A percentile compares a stretch with the other conserved stretches of the same genome.
phyloP scores from a whole-genome alignment of 2,329 filamentous ascomycete species.

The Botrytis porri region DNA sequence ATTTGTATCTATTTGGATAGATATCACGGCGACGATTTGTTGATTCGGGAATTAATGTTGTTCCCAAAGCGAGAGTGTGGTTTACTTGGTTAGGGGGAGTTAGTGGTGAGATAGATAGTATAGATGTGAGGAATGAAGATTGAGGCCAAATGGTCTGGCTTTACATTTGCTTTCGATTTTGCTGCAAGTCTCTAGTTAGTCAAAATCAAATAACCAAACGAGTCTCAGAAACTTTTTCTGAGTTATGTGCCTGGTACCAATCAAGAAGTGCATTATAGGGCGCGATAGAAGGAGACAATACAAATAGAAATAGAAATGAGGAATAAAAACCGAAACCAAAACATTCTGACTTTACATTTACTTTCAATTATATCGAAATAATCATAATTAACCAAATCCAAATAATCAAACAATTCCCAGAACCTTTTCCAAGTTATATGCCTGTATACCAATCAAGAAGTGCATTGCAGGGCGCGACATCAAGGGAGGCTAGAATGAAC shows the following conservation, averaged over 20 bases:
- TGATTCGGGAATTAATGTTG: conserved; percentile 23
- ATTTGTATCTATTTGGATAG: conserved; percentile 46
- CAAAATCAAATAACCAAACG: background rate
- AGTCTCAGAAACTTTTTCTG: background rate
- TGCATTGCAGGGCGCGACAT: background rate
- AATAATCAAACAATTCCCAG: background rate
- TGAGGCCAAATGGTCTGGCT: background rate
- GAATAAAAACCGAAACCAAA: too few species aligned
- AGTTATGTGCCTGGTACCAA: background rate
- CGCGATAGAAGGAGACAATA: too few species aligned
- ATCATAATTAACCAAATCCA: background rate
- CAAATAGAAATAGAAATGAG: too few species aligned
- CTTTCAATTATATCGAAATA: too few species aligned
- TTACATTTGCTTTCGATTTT: background rate
- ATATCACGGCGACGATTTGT: conserved; percentile 29
- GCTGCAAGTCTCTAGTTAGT: background rate
- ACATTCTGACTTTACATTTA: too few species aligned
- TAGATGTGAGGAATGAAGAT: background rate
- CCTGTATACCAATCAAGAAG: background rate
- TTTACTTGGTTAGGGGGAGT: background rate
- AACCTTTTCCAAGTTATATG: background rate
- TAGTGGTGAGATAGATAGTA: background rate
- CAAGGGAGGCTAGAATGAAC: background rate
- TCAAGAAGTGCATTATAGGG: background rate
- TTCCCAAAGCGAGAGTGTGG: conserved; percentile 21